Evolutionary conservation across 2,329 filamentous ascomycete genomes (phyloP).

Genomic region (Hymenotorrendiella dingleyae): DNA sequence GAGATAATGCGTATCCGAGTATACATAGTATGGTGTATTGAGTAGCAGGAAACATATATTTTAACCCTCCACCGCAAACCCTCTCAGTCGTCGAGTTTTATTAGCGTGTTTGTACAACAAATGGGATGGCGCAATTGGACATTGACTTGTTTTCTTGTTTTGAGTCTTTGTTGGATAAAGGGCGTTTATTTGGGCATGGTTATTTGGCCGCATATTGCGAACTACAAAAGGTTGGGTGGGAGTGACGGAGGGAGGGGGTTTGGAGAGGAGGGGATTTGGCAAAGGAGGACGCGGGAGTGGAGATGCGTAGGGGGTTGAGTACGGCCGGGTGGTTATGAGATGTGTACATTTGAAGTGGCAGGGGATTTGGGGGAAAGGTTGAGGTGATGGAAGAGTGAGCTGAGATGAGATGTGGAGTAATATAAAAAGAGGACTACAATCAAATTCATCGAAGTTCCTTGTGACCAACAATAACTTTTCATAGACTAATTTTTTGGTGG

Average conservation of each 20-base stretch:
- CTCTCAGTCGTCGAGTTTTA: not conserved
- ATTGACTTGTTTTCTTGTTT: not conserved
- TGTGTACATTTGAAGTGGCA: not conserved
- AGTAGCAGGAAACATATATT: no score
- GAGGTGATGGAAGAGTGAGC: no score
- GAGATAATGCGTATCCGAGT: no score
- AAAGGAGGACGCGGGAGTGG: not conserved
- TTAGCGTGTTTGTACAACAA: not conserved
- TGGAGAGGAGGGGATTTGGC: not conserved
- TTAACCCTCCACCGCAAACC: not conserved
- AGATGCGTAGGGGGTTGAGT: not conserved
- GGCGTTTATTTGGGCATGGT: not conserved
- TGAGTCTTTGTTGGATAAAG: not conserved
- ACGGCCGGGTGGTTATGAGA: no score
- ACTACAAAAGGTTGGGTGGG: not conserved
- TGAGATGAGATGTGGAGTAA: no score
- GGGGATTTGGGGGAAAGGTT: not conserved
- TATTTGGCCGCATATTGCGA: not conserved
- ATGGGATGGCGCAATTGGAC: not conserved
- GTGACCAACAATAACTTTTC: no score
- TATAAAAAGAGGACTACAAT: not conserved
- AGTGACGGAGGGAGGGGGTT: not conserved
- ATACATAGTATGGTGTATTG: not conserved
- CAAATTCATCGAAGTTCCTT: not conserved
- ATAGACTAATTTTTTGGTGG: no score